A percentile compares a stretch with the other conserved stretches of the same genome.
Conservation (phyloP, 768 basidiomycete species). For the Termitomyces sp. region DNA sequence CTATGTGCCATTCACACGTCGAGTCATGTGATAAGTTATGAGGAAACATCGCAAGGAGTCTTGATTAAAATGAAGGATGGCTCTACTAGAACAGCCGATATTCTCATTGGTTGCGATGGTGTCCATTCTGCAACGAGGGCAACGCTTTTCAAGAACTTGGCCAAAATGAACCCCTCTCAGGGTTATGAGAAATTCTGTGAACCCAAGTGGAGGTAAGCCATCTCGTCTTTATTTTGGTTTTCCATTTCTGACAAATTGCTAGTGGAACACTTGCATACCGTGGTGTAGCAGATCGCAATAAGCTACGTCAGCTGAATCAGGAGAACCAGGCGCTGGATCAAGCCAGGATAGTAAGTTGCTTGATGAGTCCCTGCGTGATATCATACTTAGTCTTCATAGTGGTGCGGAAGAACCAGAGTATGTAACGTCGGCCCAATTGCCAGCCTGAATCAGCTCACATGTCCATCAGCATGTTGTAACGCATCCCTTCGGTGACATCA, state of each 20-base stretch:
- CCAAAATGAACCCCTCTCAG: neutral
- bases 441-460: neutral
- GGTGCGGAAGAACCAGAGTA: constrained; percentile 8
- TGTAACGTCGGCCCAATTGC: neutral
- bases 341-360: constrained; percentile 4
- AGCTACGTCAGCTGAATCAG: neutral
- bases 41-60: constrained; percentile 6
- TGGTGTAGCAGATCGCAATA: neutral
- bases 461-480: constrained; percentile 18
- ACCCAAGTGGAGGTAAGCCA: constrained; percentile 2
- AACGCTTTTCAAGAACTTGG: constrained; percentile 11
- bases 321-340: neutral
- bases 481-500: constrained; percentile 16
- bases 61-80: constrained; percentile 18
- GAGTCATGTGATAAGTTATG: constrained; percentile 13
- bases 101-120: constrained; percentile 38
- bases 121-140: constrained; percentile 22
- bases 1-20: constrained; percentile 21
- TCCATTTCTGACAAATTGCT: neutral
- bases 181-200: constrained; percentile 3
- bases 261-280: constrained; percentile 7
- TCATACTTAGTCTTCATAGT: neutral
- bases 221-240: neutral
- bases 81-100: constrained; percentile 22
- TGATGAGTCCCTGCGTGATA: neutral